These are phyloP conservation scores for Pestalotiopsis sp. DNA, from an alignment of 2,329 filamentous ascomycete genomes.

Conservation along the genomic window DNA sequence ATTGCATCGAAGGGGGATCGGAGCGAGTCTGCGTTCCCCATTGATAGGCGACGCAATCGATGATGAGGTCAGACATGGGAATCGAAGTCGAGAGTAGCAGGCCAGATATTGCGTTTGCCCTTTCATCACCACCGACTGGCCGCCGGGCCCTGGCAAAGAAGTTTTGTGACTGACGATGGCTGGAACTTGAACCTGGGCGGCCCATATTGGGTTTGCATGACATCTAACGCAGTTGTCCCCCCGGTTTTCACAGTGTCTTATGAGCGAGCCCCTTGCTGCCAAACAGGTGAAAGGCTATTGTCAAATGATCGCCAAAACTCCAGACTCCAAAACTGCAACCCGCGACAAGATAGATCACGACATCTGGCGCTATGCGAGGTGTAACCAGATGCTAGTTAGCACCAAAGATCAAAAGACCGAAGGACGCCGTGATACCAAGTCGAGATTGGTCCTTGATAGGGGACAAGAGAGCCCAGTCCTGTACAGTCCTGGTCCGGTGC, in stretches of 20 bases:
- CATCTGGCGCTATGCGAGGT: neutral
- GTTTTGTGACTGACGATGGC: neutral
- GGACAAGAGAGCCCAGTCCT: neutral
- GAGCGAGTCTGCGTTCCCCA: neutral
- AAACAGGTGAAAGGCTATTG: neutral
- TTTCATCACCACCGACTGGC: slow-evolving; percentile 11
- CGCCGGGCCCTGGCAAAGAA: neutral
- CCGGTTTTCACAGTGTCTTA: neutral
- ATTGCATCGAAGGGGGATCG: neutral
- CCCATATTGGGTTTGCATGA: neutral
- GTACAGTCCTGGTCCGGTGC: neutral
- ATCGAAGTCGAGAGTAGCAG: neutral
- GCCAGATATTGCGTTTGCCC: neutral
- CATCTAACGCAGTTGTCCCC: neutral
- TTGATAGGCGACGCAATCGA: neutral
- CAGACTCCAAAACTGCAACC: neutral
- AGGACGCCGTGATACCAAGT: neutral
- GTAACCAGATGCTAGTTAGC: neutral
- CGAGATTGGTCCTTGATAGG: neutral
- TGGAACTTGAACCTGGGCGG: neutral
- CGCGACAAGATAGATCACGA: neutral
- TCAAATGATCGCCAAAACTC: neutral
- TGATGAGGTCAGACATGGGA: slow-evolving; percentile 14
- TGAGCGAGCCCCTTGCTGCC: neutral
- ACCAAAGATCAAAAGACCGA: neutral